These are phyloP conservation scores for Gymnopilus dilepis DNA, from an alignment of 768 basidiomycete species.

Conservation along the genomic window DNA sequence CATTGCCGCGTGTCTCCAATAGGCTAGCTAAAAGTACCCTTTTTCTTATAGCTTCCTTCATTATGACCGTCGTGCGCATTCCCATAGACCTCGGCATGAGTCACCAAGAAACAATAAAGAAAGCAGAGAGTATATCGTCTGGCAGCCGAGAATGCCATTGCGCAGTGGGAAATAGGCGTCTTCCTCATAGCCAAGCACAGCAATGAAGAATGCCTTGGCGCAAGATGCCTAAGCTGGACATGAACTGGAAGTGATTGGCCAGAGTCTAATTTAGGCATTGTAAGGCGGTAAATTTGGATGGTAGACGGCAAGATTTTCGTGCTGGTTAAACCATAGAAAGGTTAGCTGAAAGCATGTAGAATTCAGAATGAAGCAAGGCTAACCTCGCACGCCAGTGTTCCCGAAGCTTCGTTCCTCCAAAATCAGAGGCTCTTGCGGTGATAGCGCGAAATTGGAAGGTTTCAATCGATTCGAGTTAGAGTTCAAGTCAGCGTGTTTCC, in stretches of 20 bases:
- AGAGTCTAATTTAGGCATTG: not conserved
- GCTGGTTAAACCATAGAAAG: no score
- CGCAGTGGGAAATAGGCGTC: not conserved
- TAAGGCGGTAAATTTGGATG: no score
- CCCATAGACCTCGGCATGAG: constrained; percentile 3
- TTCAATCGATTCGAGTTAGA: no score
- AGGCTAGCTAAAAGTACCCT: not conserved
- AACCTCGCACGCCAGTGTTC: no score
- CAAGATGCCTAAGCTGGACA: not conserved
- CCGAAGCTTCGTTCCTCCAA: no score
- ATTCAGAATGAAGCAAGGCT: no score
- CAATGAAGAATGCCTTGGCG: not conserved
- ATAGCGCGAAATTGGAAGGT: no score
- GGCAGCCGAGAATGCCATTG: constrained; percentile 1
- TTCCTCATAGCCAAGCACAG: not conserved
- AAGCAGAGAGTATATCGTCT: not conserved
- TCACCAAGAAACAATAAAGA: not conserved
- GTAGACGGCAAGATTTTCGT: no score
- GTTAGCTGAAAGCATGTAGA: no score
- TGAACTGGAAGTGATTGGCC: not conserved
- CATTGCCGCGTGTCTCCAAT: not conserved
- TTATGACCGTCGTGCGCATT: not conserved
- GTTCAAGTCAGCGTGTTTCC: no score
- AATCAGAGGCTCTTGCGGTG: no score
- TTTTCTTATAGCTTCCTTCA: constrained; percentile 6